Evolutionary conservation across 495 filamentous ascomycete genomes (phyloP), one percentile per base, ranked within the genome.

Genomic region (Thermochaetoides thermophila): DNA sequence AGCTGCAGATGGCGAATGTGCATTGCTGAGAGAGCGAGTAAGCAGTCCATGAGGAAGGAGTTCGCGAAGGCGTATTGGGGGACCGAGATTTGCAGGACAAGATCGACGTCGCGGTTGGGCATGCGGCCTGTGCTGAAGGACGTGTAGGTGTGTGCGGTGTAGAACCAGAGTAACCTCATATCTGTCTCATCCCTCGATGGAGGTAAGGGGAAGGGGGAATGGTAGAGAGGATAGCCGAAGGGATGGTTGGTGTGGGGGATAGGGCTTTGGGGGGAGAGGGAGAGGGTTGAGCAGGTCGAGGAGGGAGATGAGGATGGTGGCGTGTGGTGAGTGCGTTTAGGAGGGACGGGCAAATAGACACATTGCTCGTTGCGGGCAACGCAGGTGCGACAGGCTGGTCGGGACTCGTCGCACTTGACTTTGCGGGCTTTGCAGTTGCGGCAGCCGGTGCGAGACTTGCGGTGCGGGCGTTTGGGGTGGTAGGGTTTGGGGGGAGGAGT

Each of bases 381-480:
- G 36, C 67, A 71, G 29, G 53, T 44, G 17, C 49, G 50, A 38
- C 67, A 71, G n/a, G 43, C 35, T 0, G 67, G 65, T 16, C 55
- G 56, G 7, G 29, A 43, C 40, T 71, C 65, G 44, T 71, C 66
- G 36, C 67, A 69, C 54, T 69, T 53, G 40, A 54, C 50, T 40
- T 61, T 59, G 32, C 52, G 49, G 31, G 50, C 40, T 47, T 68
- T 68, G 43, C 61, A 61, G 38, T 48, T 59, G 33, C 60, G 58
- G 42, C 67, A 71, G 16, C 66, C 66, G n/a, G 47, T 48, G 26
- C 64, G 53, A 0, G 63, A 65, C 43, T 71, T 71, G 34, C 52
- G 62, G 36, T 69, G 66, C 17, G 66, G 63, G 13, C 65, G 51
- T 41, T 69, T 71, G 17, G 64, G 23, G 28, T 64, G 50, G 29